These are phyloP conservation scores for Dictyostelium purpureum DNA, from an alignment of 78 protist genomes.

Conservation along the genomic window DNA sequence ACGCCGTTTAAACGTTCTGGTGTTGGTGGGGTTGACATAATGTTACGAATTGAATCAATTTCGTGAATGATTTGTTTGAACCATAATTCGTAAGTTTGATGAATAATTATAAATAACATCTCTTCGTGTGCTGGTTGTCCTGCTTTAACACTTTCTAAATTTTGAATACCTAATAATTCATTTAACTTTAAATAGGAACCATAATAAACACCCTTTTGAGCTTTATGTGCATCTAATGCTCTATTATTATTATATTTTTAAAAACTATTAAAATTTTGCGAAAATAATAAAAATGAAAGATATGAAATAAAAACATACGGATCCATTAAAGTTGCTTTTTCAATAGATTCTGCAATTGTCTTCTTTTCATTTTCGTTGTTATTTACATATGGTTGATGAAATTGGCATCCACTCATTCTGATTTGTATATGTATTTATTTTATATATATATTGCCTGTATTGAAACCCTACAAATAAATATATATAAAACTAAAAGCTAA, in stretches of 20 bases:
- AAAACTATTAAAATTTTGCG: background rate
- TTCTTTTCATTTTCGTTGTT: background rate
- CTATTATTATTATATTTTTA: background rate
- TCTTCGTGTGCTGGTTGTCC: conserved; percentile 87
- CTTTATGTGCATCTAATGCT: conserved; percentile 35
- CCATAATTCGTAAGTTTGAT: conserved; percentile 92
- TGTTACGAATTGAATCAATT: conserved; percentile 63
- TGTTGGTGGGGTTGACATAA: conserved; percentile 66
- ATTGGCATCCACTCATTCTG: conserved; percentile 7
- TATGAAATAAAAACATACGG: background rate
- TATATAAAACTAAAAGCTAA: no score
- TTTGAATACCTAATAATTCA: conserved; percentile 45
- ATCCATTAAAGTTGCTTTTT: conserved; percentile 28
- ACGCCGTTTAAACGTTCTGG: conserved; percentile 59
- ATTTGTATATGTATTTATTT: no score
- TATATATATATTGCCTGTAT: no score
- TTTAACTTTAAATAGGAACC: conserved; percentile 77
- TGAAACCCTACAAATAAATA: no score
- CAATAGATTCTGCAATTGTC: conserved; percentile 18
- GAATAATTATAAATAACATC: conserved; percentile 86
- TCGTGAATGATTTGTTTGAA: conserved; percentile 89
- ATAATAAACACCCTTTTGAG: conserved; percentile 78
- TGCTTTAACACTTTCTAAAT: conserved; percentile 40
- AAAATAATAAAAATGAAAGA: background rate
- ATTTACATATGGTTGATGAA: background rate